Conservation (phyloP, 1,284 basidiomycete genomes). For the Papiliotrema flavescens region DNA sequence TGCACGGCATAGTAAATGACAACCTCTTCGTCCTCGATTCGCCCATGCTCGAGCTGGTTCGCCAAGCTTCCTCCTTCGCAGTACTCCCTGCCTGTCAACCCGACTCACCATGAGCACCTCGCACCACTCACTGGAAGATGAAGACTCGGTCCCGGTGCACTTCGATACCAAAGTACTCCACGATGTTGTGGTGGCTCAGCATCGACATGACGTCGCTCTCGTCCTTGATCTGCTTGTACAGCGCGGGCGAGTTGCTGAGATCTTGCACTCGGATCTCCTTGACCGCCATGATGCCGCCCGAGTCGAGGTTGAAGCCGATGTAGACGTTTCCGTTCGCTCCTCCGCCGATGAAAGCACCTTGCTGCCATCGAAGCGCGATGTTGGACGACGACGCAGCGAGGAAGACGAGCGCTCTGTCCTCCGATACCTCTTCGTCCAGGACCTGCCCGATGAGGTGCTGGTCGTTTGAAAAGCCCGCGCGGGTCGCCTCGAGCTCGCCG, state of each 20-base stretch:
- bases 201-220: conserved; percentile 99
- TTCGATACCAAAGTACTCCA: conserved; percentile 99
- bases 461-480: conserved; percentile 62
- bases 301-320: conserved; percentile 93
- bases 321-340: conserved; percentile 99
- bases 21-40: conserved; percentile 95
- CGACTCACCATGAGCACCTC: not conserved
- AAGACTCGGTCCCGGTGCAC: conserved; percentile 97
- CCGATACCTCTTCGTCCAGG: conserved; percentile 82
- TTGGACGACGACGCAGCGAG: conserved; percentile 89
- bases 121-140: conserved; percentile 69
- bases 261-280: conserved; percentile 99
- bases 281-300: conserved; percentile 96
- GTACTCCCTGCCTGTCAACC: conserved; percentile 56
- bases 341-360: conserved; percentile 94
- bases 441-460: conserved; percentile 80
- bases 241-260: conserved; percentile 70
- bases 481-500: conserved; percentile 59
- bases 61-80: conserved; percentile 95
- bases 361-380: conserved; percentile 97
- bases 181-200: conserved; percentile 95
- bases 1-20: conserved; percentile 95
- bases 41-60: conserved; percentile 83
- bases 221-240: conserved; percentile 92
- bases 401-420: conserved; percentile 86